Base-by-base conservation (phyloP, 2,329 filamentous ascomycete genomes). In the Leptographium lundbergii region DNA sequence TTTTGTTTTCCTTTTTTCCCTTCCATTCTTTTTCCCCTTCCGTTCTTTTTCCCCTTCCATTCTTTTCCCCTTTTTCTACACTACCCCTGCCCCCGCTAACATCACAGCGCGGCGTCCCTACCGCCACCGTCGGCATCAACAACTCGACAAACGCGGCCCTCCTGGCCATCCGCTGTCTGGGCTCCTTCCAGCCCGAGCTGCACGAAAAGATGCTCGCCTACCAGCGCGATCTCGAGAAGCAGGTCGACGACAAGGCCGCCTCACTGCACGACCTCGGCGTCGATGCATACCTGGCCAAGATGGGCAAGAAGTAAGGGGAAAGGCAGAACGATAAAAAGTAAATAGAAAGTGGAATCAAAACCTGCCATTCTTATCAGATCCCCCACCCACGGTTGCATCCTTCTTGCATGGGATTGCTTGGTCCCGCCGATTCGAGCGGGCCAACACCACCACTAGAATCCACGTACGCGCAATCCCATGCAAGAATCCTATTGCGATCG, bases 61-160 rank as follows among this genome's bases (percentile, higher is more conserved):
- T 6, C 13, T 19, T 74, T 73, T 34, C 75, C 19, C 19, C 3
- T 27, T 45, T n/a, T n/a, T 60, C 29, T 45, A 19, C n/a, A 73
- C 73, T 34, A 34, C 25, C 27, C 17, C 17, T 34, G 2, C 32
- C 39, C 75, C 75, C 60, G 68, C 65, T 70, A 67, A 67, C 50
- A 60, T 22, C 66, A 56, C 62, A 72, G 69, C 72, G 80, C 66
- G 62, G 62, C 22, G 61, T 64, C 5, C 62, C 88, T 11, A 84
- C 86, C 17, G 87, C 87, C 6, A 90, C 87, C 0, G 86, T 91
- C 4, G 87, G 83, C 13, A 89, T 91, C 70, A 89, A 89, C 71
- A 91, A 91, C 72, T 87, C 85, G 27, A 86, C 86, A 59, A 91
- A 91, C 66, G 88, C 88, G 6, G 64, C 63, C 1, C 57, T 65